phyloP scores from a whole-genome alignment of 495 filamentous ascomycete species.

The Alectoria sarmentosa region DNA sequence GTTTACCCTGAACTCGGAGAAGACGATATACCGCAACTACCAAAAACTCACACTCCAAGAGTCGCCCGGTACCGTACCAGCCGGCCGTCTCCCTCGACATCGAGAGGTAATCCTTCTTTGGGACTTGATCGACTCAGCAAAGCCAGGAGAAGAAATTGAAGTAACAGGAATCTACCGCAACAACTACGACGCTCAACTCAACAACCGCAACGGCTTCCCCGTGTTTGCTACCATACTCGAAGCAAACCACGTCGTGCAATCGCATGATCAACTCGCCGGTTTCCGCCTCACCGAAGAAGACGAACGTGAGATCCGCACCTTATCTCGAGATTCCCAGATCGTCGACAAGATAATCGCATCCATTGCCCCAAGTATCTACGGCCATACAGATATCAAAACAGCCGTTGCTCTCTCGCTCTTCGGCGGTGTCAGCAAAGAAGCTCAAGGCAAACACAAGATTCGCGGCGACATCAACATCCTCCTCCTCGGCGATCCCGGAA shows the following conservation, averaged over 20 bases:
- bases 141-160: slow-evolving; percentile 96
- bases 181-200: slow-evolving; percentile 94
- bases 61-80: slow-evolving; percentile 93
- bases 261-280: slow-evolving; percentile 95
- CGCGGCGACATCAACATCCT: slow-evolving; percentile 98
- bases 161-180: slow-evolving; percentile 97
- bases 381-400: slow-evolving; percentile 96
- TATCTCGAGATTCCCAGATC: slow-evolving; percentile 84
- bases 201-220: slow-evolving; percentile 98
- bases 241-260: slow-evolving; percentile 94
- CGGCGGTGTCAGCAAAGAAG: slow-evolving; percentile 86
- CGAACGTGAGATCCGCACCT: slow-evolving; percentile 80
- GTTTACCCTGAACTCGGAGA: slow-evolving; percentile 93
- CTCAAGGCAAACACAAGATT: slow-evolving; percentile 79
- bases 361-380: slow-evolving; percentile 96
- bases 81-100: slow-evolving; percentile 89
- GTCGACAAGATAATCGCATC: slow-evolving; percentile 92
- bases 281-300: slow-evolving; percentile 96
- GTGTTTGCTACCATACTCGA: slow-evolving; percentile 98
- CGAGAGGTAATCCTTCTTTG: slow-evolving; percentile 94
- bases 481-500: slow-evolving; percentile 94
- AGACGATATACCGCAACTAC: slow-evolving; percentile 99
- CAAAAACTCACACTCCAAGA: slow-evolving; percentile 97
- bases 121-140: slow-evolving; percentile 94
- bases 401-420: slow-evolving; percentile 92